Evolutionary conservation across 2,329 filamentous ascomycete species (phyloP), one percentile per base, ranked within the genome.

Genomic region (Penicillium sp.): DNA sequence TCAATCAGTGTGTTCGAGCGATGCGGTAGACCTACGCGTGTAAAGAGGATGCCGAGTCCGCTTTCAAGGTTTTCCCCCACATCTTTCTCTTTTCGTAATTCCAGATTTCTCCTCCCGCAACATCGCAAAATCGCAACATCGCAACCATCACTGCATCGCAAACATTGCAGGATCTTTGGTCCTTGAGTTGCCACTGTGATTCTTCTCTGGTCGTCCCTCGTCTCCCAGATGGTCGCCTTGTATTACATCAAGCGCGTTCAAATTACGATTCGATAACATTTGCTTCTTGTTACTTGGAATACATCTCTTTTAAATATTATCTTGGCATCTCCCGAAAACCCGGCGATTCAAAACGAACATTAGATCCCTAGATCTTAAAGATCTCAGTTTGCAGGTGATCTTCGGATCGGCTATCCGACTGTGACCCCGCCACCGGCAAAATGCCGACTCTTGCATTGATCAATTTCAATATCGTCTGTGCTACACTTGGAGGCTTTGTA

Each of bases 381-480:
- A 50, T 50, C 48, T 39, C 24, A 26, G 29, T 16, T 47, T 8
- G n/a, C 19, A 47, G 35, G 42, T 29, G 24, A 45, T 45, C 49
- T 13, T 22, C 48, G 48, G 14, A 27, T 42, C 48, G 16, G 33
- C 33, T 33, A 11, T 39, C 24, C 48, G 47, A 26, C 35, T 13
- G 48, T 21, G 35, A 33, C 26, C 24, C 37, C 21, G 7, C n/a
- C 10, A 43, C 39, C 19, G 39, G 49, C 49, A 46, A 53, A 24
- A 86, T 89, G 85, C 85, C 85, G 58, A 85, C 80, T 44, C 78
- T 92, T 44, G 82, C 82, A 6, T 68, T 89, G 33, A 87, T 83
- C 61, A 89, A 92, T 72, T 96, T 96, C 81, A 96, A 96, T 75
- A 89, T 95, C 62, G 84, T 92, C 54, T 87, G 90, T 70, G 88